Base-by-base conservation (phyloP, 2,329 filamentous ascomycete species). In the Fusarium citri region DNA sequence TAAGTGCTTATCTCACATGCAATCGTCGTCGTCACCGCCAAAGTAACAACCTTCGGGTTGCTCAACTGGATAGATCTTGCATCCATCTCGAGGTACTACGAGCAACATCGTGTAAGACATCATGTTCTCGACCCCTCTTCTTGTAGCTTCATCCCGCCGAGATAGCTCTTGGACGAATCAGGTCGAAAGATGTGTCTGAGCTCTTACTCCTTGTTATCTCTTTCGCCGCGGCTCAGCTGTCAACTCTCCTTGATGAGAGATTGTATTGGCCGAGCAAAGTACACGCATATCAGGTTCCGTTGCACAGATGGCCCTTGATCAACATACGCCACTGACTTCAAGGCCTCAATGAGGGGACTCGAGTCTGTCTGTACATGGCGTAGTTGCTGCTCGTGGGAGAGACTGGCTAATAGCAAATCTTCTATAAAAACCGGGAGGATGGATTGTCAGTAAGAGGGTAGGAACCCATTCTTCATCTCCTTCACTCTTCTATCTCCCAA, bases 361-460 rank as follows among this genome's bases (percentile, higher is more conserved):
- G 50, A 41, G 51, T 23, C 49, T 14, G 49, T 40, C 49, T 26
- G 23, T 53, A 40, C 6, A 53, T 42, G 49, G 45, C 48, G 45
- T 49, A 47, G 37, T 46, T 28, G 41, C 37, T 45, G 34, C 40
- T 34, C 31, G 28, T 34, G 25, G 34, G 11, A 51, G 43, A 40
- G 28, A 28, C 22, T 41, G 23, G 43, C 18, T 48, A 45, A 40
- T 25, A 25, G 28, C 10, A 10, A 31, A 14, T 47, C 18, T 20
- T 23, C 28, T 72, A 68, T 72, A 71, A 72, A 72, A 49, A 34
- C 40, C 14, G 37, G 26, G 15, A 25, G 12, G 20, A 25, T 28
- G 9, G 28, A 30, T 28, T 12, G 18, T 12, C 15, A 9, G 4
- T 43, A 23, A 16, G 42, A 40, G 22, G 28, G 0, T 11, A 18